A percentile compares a stretch with the other conserved stretches of the same genome.
Conservation (phyloP, 441 rosid species). For the Populus trichocarpa region DNA sequence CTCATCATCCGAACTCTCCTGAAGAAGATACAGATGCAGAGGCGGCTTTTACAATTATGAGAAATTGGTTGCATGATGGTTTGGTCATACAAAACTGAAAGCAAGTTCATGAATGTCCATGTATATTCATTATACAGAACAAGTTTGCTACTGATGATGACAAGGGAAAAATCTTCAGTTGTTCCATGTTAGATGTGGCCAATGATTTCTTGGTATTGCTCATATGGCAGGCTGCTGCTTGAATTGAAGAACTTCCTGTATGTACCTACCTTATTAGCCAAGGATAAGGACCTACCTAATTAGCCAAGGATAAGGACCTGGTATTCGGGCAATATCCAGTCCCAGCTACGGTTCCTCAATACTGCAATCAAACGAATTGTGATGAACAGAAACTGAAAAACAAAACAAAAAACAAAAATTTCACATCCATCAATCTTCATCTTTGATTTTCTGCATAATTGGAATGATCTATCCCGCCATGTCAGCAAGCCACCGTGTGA, state of each 20-base stretch:
- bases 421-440: background rate
- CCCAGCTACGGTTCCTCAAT: background rate
- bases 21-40: constrained; percentile 86
- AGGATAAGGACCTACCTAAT: background rate
- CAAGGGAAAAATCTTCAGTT: background rate
- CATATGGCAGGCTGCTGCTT: background rate
- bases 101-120: background rate
- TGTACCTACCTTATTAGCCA: background rate
- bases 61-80: constrained; percentile 64
- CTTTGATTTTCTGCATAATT: background rate
- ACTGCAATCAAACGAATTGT: background rate
- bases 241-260: background rate
- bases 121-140: background rate
- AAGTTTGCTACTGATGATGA: background rate
- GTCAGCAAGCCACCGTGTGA: background rate
- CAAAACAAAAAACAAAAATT: no score
- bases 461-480: background rate
- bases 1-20: constrained; percentile 60
- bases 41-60: constrained; percentile 53
- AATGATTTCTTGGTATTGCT: background rate
- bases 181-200: background rate
- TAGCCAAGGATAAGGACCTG: background rate
- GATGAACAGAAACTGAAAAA: background rate
- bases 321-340: background rate
- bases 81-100: constrained; percentile 27